Evolutionary conservation across 768 basidiomycete genomes (phyloP).

Genomic region (Lanmaoa pseudosensibilis): DNA sequence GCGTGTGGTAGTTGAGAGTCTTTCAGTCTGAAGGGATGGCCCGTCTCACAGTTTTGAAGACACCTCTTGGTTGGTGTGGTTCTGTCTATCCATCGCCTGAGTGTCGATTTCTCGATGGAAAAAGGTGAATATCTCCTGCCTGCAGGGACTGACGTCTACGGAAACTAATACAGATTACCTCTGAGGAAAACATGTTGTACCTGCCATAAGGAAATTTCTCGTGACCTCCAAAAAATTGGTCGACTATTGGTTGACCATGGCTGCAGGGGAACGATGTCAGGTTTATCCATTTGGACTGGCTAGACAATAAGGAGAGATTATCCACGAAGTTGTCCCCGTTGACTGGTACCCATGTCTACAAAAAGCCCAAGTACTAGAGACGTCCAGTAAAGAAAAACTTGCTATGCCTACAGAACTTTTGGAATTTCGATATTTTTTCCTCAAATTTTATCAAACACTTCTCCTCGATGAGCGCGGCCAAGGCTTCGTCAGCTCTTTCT

Average conservation of each 20-base stretch:
- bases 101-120: background rate
- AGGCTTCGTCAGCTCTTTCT: constrained; percentile 18
- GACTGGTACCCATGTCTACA: background rate
- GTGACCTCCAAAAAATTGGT: background rate
- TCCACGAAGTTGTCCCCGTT: background rate
- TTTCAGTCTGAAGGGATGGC: background rate
- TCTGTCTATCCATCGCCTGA: no score
- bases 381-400: constrained; percentile 15
- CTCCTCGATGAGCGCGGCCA: constrained; percentile 20
- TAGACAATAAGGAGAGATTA: background rate
- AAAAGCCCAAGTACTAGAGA: constrained; percentile 4
- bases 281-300: background rate
- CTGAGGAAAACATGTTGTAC: background rate
- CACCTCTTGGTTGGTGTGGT: background rate
- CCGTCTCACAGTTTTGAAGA: background rate
- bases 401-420: constrained; percentile 20
- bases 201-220: background rate
- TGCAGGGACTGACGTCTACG: background rate
- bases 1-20: no score
- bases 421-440: constrained; percentile 21
- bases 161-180: background rate
- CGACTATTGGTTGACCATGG: no score
- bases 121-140: background rate
- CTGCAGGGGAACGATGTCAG: background rate
- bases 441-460: constrained; percentile 20